Base-by-base conservation (phyloP, 331 rosid genomes). In the Pyracantha coccinea region DNA sequence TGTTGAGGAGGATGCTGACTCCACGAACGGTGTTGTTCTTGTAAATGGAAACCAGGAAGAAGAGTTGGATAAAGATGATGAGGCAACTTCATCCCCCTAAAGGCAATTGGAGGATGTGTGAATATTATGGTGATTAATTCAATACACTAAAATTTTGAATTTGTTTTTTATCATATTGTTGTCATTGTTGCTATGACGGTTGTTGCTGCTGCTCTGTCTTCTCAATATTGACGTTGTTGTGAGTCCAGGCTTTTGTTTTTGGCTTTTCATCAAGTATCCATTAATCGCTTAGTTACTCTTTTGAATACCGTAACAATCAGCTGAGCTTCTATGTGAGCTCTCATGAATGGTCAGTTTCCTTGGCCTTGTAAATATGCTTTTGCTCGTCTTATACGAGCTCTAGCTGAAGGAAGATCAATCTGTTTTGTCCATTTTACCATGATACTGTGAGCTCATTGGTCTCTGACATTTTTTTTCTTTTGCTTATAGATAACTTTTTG, bases 1-100 rank as follows among this genome's bases (percentile, higher is more conserved):
- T 25, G 25, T 73, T 65, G 76, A 78, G 52, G 82, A 86, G 76
- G 81, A 80, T 52, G 65, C 71, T 23, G 72, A 78, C 66, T 75
- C 80, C 21, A 59, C 69, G 16, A 64, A 80, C 66, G 77, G 73
- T 61, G 66, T 77, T 38, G 79, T 78, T 61, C n/a, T 75, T 71
- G 55, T 83, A 21, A 78, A 76, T 74, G 71, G 67, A 44, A 72
- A 66, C 64, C 78, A 79, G 69, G 78, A 53, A 33, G 82, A 69
- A 73, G 84, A 65, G 61, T 57, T 21, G 64, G 45, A 27, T 27
- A 27, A 27, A 27, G 28, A 27, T 27, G 28, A 27, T 2, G 28
- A 27, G 28, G 28, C 28, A 27, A 27, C 28, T 27, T 27, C 28
- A 27, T 27, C 28, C 28, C 28, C 28, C 28, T 2, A 27, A 27